A percentile compares a stretch with the other conserved stretches of the same genome.
Conservation (phyloP, 306 rosid genomes). For the Fragaria nilgerrensis region DNA sequence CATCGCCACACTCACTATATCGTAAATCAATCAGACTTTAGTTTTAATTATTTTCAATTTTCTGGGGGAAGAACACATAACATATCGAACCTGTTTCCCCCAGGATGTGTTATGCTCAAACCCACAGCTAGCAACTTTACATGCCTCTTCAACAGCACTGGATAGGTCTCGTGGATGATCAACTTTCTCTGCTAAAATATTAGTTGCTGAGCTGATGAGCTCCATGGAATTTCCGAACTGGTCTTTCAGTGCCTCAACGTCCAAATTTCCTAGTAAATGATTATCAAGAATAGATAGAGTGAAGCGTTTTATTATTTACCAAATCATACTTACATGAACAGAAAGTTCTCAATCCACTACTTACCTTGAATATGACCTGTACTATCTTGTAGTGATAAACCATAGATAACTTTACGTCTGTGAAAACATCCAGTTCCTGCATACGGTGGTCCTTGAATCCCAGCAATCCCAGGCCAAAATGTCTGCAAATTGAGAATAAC, state of each 20-base stretch:
- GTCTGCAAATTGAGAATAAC: not conserved
- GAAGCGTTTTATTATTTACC: not conserved
- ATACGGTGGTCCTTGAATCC: conserved; percentile 42
- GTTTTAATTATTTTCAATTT: not conserved
- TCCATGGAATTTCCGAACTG: conserved; percentile 3
- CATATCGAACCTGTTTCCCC: conserved; percentile 18
- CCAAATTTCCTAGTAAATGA: not conserved
- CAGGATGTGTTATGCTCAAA: conserved; percentile 17
- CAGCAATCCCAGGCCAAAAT: conserved; percentile 14
- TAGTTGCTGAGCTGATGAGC: not conserved
- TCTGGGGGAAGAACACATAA: not conserved
- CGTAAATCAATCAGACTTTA: not conserved
- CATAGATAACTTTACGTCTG: conserved; percentile 55
- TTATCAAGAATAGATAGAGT: not conserved
- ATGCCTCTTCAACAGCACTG: not conserved
- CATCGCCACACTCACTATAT: no score
- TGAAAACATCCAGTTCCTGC: conserved; percentile 58
- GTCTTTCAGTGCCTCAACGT: not conserved
- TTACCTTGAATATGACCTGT: not conserved
- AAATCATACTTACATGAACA: not conserved
- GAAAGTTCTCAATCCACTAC: not conserved
- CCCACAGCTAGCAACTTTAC: conserved; percentile 18
- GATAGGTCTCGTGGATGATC: not conserved
- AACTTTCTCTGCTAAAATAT: conserved; percentile 1
- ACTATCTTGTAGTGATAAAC: not conserved